phyloP scores from a whole-genome alignment of 768 basidiomycete species.

The Agaricus bisporus region DNA sequence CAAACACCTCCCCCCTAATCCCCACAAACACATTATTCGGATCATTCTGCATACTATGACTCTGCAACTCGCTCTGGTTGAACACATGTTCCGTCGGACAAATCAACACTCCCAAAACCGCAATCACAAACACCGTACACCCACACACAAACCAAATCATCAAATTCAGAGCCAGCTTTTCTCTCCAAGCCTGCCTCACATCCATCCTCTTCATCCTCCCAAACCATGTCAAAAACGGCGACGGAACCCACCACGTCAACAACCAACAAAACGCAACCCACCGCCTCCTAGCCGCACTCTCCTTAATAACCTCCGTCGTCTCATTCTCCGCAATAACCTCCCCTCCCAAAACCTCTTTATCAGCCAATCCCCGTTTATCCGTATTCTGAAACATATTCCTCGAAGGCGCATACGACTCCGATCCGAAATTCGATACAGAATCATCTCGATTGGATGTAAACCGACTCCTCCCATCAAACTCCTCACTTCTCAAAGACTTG shows the following conservation, averaged over 20 bases:
- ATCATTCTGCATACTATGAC: conserved; percentile 55
- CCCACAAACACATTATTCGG: conserved; percentile 76
- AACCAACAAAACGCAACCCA: conserved; percentile 90
- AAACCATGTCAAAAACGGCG: conserved; percentile 54
- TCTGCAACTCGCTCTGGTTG: conserved; percentile 66
- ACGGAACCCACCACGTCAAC: conserved; percentile 90
- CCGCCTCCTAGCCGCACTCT: conserved; percentile 69
- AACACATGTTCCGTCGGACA: conserved; percentile 95
- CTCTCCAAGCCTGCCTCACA: conserved; percentile 93
- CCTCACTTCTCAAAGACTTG: conserved; percentile 68
- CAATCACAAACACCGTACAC: conserved; percentile 91
- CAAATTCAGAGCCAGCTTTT: conserved; percentile 91
- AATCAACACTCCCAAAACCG: conserved; percentile 78
- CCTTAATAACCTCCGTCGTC: conserved; percentile 82
- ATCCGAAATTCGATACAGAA: conserved; percentile 75
- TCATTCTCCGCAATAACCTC: conserved; percentile 79
- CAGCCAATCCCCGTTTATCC: conserved; percentile 64
- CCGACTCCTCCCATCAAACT: conserved; percentile 74
- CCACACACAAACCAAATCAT: conserved; percentile 93
- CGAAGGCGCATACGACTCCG: conserved; percentile 91
- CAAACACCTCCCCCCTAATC: conserved; percentile 94
- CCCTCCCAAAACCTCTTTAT: conserved; percentile 81
- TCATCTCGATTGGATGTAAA: conserved; percentile 78
- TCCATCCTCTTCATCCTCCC: conserved; percentile 95
- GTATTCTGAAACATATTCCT: conserved; percentile 92